Conservation (phyloP, 2,329 filamentous ascomycete genomes). For the Ceratocystis colombiana region DNA sequence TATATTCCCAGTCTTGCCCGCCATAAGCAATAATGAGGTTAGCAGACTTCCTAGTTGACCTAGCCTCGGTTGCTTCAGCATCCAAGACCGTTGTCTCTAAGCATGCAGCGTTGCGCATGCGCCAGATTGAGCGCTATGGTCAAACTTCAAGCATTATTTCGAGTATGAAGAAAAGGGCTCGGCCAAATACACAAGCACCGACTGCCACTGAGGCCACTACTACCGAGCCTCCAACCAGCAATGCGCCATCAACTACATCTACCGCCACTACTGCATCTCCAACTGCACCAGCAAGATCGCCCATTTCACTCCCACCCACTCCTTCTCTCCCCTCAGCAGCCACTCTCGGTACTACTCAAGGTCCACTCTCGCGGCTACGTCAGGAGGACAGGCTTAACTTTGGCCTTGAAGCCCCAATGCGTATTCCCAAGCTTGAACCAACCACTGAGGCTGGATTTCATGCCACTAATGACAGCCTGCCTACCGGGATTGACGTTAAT, state of each 20-base stretch:
- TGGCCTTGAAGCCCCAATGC: conserved; percentile 17
- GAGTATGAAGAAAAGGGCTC: conserved; percentile 31
- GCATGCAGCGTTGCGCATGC: conserved; percentile 48
- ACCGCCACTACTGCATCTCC: neutral
- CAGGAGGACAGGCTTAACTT: conserved; percentile 22
- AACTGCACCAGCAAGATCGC: neutral
- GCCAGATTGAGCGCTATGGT: conserved; percentile 44
- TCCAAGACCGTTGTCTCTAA: conserved; percentile 56
- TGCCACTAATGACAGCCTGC: neutral
- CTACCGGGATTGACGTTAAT: conserved; percentile 20
- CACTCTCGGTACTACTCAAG: conserved; percentile 13
- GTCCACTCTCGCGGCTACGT: conserved; percentile 20
- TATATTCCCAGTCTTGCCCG: neutral
- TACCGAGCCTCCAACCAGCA: neutral
- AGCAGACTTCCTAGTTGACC: conserved; percentile 57
- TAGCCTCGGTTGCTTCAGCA: conserved; percentile 59
- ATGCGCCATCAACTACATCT: neutral
- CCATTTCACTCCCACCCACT: neutral
- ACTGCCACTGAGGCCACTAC: neutral
- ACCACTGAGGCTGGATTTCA: conserved; percentile 11
- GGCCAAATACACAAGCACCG: neutral
- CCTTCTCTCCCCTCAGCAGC: neutral
- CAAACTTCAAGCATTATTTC: conserved; percentile 39
- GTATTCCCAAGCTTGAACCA: conserved; percentile 23
- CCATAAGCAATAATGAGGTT: conserved; percentile 41